Evolutionary conservation across 306 rosid species (phyloP).

Genomic region (Cotoneaster glaucophyllus): DNA sequence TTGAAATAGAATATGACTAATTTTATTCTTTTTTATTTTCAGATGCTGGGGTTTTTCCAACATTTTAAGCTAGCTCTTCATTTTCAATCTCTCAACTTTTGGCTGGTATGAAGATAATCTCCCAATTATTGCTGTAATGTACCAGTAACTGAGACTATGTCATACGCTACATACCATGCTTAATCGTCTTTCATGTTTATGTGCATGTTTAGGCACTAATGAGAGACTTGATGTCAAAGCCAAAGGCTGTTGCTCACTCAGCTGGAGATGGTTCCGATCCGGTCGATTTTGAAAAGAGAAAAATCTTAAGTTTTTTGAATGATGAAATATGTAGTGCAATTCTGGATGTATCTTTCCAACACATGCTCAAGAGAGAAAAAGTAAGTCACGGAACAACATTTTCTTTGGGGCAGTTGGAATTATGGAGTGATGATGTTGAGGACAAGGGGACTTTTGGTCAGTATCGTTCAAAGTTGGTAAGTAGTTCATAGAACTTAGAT

Average conservation of each 20-base stretch:
- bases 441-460: slow-evolving; percentile 83
- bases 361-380: slow-evolving; percentile 80
- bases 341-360: slow-evolving; percentile 80
- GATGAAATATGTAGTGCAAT: slow-evolving; percentile 60
- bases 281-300: slow-evolving; percentile 47
- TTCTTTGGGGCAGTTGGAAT: slow-evolving; percentile 65
- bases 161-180: slow-evolving; percentile 8
- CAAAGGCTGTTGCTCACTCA: slow-evolving; percentile 48
- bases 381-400: slow-evolving; percentile 45
- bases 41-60: slow-evolving; percentile 89
- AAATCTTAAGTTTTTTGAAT: slow-evolving; percentile 48
- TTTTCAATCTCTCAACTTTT: slow-evolving; percentile 74
- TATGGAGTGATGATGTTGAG: slow-evolving; percentile 93
- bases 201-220: slow-evolving; percentile 52
- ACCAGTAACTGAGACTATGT: slow-evolving; percentile 7
- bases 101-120: slow-evolving; percentile 67
- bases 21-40: slow-evolving; percentile 19
- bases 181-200: slow-evolving; percentile 9
- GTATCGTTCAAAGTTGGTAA: slow-evolving; percentile 85
- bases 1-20: neutral
- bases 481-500: slow-evolving; percentile 12
- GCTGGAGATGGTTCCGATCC: slow-evolving; percentile 47
- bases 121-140: neutral
- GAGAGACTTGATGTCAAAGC: slow-evolving; percentile 82
- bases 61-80: slow-evolving; percentile 81